A percentile compares a stretch with the other conserved stretches of the same genome.
phyloP scores from a whole-genome alignment of 2,329 filamentous ascomycete genomes.

The Cryphonectria japonica region DNA sequence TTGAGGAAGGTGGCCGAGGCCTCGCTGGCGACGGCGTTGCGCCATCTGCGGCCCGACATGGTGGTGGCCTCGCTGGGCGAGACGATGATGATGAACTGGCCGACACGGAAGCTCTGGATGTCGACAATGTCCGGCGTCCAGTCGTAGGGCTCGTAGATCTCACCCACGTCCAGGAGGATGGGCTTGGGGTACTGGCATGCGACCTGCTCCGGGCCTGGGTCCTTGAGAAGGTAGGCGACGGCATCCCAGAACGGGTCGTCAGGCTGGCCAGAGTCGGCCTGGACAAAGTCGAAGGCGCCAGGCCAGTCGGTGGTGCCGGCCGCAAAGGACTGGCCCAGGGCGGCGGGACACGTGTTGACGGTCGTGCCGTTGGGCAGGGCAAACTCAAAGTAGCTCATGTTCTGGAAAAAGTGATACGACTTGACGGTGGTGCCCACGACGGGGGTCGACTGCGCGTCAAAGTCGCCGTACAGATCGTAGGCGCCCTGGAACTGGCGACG shows the following conservation, averaged over 20 bases:
- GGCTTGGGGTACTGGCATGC: conserved; percentile 81
- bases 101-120: conserved; percentile 80
- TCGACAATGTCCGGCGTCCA: conserved; percentile 92
- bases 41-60: conserved; percentile 90
- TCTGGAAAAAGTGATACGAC: conserved; percentile 79
- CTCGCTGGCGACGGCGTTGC: conserved; percentile 64
- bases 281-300: conserved; percentile 86
- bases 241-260: conserved; percentile 79
- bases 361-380: conserved; percentile 70
- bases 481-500: conserved; percentile 68
- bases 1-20: conserved; percentile 46
- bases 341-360: conserved; percentile 79
- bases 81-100: conserved; percentile 83
- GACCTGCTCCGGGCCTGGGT: conserved; percentile 69
- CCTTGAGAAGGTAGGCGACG: conserved; percentile 71
- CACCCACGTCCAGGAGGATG: conserved; percentile 83
- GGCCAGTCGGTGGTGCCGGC: conserved; percentile 89
- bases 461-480: conserved; percentile 51
- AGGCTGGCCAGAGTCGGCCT: conserved; percentile 73
- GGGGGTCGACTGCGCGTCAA: conserved; percentile 50
- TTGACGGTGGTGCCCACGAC: conserved; percentile 69
- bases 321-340: conserved; percentile 86
- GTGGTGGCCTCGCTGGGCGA: conserved; percentile 87
- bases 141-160: conserved; percentile 72
- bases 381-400: conserved; percentile 77